Evolutionary conservation across 176 grass and related monocot species (phyloP).

Genomic region (Elymus sibiricus): DNA sequence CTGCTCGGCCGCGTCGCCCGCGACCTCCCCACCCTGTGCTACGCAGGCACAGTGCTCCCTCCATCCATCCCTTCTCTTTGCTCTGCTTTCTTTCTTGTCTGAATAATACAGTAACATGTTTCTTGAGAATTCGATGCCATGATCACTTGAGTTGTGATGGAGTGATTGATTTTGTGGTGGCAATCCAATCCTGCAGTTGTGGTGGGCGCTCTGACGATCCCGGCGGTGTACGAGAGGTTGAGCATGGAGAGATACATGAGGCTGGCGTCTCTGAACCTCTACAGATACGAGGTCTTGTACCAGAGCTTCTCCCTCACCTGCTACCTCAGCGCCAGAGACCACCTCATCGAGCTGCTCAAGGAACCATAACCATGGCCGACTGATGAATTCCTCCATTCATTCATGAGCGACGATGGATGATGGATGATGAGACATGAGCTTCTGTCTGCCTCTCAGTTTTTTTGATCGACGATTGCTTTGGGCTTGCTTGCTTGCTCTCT

Average conservation of each 20-base stretch:
- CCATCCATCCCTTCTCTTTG: too few species aligned
- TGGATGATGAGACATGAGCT: too few species aligned
- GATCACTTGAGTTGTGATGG: too few species aligned
- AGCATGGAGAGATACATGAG: conserved; percentile 37
- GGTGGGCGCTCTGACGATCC: conserved; percentile 49
- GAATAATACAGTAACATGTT: too few species aligned
- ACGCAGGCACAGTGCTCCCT: not conserved
- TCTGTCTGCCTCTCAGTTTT: too few species aligned
- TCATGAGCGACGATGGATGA: too few species aligned
- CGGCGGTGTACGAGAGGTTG: conserved; percentile 66
- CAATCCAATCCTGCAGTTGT: too few species aligned
- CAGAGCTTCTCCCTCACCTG: conserved; percentile 49
- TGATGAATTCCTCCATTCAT: conserved; percentile 1
- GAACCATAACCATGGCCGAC: conserved; percentile 21
- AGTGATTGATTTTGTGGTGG: too few species aligned
- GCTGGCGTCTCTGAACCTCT: conserved; percentile 49
- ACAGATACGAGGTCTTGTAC: conserved; percentile 67
- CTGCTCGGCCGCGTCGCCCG: not conserved
- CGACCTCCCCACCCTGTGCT: not conserved
- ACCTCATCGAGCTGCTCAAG: conserved; percentile 1
- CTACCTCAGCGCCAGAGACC: conserved; percentile 42
- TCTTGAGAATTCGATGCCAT: too few species aligned
- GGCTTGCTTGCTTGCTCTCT: not conserved
- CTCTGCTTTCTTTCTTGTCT: too few species aligned
- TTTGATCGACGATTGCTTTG: not conserved